phyloP scores from a whole-genome alignment of 371 early-diverging fungal species.

The Apophysomyces sp. region DNA sequence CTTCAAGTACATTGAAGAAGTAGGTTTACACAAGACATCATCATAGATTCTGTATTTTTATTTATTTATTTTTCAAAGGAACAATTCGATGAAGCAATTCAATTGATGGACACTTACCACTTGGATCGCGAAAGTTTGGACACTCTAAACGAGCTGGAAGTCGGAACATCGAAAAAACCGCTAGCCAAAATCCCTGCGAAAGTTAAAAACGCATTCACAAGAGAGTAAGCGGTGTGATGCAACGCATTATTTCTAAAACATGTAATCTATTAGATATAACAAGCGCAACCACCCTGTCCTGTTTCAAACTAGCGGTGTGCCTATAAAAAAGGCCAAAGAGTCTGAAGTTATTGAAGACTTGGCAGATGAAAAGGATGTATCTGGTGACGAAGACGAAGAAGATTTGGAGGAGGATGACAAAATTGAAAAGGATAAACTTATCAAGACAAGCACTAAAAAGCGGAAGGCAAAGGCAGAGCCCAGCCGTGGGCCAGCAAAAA shows the following conservation, averaged over 20 bases:
- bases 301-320: neutral
- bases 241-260: conserved; percentile 3
- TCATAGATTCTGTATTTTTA: conserved; percentile 7
- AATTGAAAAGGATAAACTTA: neutral
- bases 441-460: neutral
- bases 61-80: conserved; percentile 31
- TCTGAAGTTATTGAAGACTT: neutral
- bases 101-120: conserved; percentile 88
- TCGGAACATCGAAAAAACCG: conserved; percentile 33
- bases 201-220: conserved; percentile 83
- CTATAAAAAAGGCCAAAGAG: neutral
- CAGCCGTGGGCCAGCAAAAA: neutral
- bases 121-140: conserved; percentile 90
- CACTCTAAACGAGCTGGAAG: conserved; percentile 72
- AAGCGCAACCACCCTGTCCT: neutral
- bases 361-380: neutral
- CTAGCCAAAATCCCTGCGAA: conserved; percentile 64
- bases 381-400: neutral
- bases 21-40: conserved; percentile 17
- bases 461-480: neutral
- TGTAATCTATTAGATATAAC: neutral
- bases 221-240: conserved; percentile 47
- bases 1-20: conserved; percentile 61
- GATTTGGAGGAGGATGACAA: neutral
- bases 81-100: conserved; percentile 73